Base-by-base conservation (phyloP, 768 basidiomycete genomes). In the Auricularia heimuer region DNA sequence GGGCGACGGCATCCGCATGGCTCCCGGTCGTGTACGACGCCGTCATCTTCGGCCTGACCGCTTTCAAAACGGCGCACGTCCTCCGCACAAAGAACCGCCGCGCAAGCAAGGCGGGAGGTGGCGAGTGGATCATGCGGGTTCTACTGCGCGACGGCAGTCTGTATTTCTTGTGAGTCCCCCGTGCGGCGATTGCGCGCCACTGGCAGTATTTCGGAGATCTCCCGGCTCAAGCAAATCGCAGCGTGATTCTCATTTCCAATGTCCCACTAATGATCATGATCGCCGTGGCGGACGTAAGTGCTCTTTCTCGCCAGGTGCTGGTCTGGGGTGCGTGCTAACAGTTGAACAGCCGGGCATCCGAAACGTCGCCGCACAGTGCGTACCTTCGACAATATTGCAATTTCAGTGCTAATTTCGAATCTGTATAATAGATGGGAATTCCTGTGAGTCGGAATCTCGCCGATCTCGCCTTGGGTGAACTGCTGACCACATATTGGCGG, bases 11-110 rank as follows among this genome's bases (percentile, higher is more conserved):
- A 10, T 78, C 77, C 1, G 79, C 76, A 1, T 79, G 77, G 76
- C 65, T 81, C 2, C 79, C 80, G 16, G 71, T 80, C 1, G 45
- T 76, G 4, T 80, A 76, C 42, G 79, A 80, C 62, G 78, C 77
- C 0, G 68, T 68, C 14, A 67, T 80, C 34, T 68, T 81, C 54
- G 63, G 62, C 14, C 66, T 80, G 54, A 77, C 75, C 1, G 14
- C 79, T 11, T 70, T 68, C 61, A 60, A 60, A 18, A 60, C 56
- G 73, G 73, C 58, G 77, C 78, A 12, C 58, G 68, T 35, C 67
- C 67, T 7, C 68, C 70, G 4, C 24, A 18, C 18, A 18, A 16
- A 21, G 18, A 29, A 60, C 56, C 24, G 21, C 24, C 56, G 56
- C 21, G 24, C 39, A 73, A 45, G 62, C 63, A 8, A 63, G 68